Base-by-base conservation (phyloP, 1,139 yeast species). In the Suhomyces taliae region DNA sequence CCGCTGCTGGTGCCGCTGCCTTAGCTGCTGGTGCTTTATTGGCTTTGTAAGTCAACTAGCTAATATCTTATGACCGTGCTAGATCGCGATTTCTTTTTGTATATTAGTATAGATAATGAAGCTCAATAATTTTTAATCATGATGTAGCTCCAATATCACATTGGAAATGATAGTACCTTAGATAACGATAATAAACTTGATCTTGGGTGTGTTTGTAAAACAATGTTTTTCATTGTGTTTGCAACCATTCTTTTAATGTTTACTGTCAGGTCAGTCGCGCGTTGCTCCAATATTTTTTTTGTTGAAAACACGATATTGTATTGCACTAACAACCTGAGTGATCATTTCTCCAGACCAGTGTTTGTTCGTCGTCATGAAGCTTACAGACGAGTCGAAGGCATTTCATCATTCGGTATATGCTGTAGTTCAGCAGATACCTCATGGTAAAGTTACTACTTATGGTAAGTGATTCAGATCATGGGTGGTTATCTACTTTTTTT, bases 371-470 rank as follows among this genome's bases (percentile, higher is more conserved):
- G 11, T 11, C 11, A 64, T 65, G 67, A 62, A 58, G 35, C 47
- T 68, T 27, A 61, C 65, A 1, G 81, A 79, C 37, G 87, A 83
- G 55, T 73, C 79, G 0, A 69, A 76, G 50, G 79, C 81, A 11
- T 85, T 86, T 60, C 81, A 84, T 57, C 66, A 72, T 39, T 82
- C 85, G 0, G 90, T 85, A 0, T 87, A 83, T 58, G 64, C 75
- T 2, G 66, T 79, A 2, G 82, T 82, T 1, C 67, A 63, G 36
- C 65, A 67, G 50, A 76, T 87, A 4, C 95, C 95, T 0, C 54
- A 56, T n/a, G 95, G 91, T 0, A 66, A 66, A 41, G 90, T 83
- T 6, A 82, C 90, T 0, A 76, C 85, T 12, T 87, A 87, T 55
- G 90, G 84, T 68, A 60, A 26, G 74, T 61, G 12, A 6, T 14